Conservation (phyloP, 345 rosid species). For the Syzygium grande region DNA sequence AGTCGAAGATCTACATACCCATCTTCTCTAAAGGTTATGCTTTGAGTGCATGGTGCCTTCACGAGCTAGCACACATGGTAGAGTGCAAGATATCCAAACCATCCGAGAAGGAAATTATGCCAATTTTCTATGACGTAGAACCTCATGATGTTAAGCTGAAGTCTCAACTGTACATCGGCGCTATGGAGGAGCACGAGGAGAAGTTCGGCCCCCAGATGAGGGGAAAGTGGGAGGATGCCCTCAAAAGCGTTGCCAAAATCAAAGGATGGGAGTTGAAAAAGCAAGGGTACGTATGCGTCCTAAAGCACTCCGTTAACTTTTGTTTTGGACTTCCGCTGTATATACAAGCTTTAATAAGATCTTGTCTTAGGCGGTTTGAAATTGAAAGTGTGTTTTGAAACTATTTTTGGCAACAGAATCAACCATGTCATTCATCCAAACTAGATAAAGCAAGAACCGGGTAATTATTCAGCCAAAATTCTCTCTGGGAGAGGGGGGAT, state of each 20-base stretch:
- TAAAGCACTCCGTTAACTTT: neutral
- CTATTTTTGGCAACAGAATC: neutral
- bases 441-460: no score
- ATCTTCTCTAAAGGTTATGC: no score
- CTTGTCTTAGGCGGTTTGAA: neutral
- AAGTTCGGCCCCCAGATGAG: fast-evolving
- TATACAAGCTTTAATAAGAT: neutral
- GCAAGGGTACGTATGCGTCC: neutral
- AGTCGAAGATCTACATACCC: neutral
- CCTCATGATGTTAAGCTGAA: no score
- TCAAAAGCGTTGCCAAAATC: neutral
- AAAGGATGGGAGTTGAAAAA: neutral
- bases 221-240: neutral
- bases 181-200: neutral
- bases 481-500: no score
- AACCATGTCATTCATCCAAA: neutral
- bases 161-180: no score
- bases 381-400: neutral
- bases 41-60: no score
- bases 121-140: no score
- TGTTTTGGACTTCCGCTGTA: neutral
- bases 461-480: no score
- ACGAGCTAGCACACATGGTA: no score
- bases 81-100: no score
- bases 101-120: no score